Conservation (phyloP, 257 asterid species). For the Solanum okadae region DNA sequence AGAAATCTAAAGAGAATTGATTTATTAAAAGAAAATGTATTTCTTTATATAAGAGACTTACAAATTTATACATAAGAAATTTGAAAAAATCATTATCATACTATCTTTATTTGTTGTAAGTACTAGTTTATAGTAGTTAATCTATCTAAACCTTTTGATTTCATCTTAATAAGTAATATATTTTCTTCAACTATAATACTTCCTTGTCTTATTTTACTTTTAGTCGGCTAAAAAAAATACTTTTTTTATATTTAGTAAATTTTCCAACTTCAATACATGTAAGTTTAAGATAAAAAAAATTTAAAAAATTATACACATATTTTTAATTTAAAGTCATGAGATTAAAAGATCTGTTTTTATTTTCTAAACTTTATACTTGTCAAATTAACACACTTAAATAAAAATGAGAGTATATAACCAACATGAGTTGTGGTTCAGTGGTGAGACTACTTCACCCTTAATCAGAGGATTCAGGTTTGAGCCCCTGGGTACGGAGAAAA, state of each 20-base stretch:
- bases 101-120: neutral
- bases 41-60: neutral
- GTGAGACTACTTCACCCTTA: too few relatives aligned
- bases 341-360: too few relatives aligned
- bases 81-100: neutral
- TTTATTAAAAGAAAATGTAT: neutral
- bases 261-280: neutral
- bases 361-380: too few relatives aligned
- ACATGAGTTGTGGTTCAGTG: too few relatives aligned
- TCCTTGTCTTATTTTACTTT: neutral
- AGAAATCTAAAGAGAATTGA: neutral
- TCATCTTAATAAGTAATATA: neutral
- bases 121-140: neutral
- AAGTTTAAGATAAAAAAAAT: neutral
- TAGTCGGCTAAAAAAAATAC: neutral
- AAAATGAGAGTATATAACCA: neutral
- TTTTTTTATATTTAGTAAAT: neutral
- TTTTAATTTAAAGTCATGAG: too few relatives aligned
- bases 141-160: neutral
- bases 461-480: too few relatives aligned
- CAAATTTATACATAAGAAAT: too few relatives aligned
- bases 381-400: neutral
- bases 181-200: too few relatives aligned
- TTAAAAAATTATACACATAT: neutral
- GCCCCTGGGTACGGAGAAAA: too few relatives aligned